These are phyloP conservation scores for Obelidium mucronatum DNA, from an alignment of 192 early-diverging fungal genomes.

Conservation along the genomic window DNA sequence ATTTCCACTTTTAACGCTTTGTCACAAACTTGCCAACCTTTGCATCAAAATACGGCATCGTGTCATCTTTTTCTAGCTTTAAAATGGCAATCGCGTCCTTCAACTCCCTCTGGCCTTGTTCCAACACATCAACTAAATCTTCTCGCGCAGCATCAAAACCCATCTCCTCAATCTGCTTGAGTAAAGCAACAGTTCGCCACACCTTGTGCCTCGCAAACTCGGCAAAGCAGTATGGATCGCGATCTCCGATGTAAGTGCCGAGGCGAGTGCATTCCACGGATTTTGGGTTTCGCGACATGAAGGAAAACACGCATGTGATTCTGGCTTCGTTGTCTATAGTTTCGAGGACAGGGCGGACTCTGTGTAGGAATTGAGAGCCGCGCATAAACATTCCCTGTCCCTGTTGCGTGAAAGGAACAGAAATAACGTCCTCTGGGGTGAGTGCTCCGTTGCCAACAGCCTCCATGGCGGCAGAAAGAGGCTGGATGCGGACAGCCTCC, in stretches of 20 bases:
- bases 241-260: neutral
- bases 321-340: neutral
- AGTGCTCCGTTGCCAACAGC: neutral
- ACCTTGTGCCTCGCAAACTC: conserved; percentile 12
- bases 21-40: neutral
- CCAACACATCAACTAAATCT: neutral
- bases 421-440: neutral
- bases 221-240: neutral
- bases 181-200: neutral
- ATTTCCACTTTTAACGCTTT: neutral
- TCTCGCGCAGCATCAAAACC: neutral
- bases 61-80: neutral
- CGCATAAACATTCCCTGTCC: conserved; percentile 12
- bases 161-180: conserved; percentile 5
- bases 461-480: neutral
- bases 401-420: neutral
- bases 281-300: too few relatives aligned
- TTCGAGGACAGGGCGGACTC: neutral
- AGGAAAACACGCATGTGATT: too few relatives aligned
- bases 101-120: neutral
- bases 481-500: neutral
- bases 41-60: conserved; percentile 12
- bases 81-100: neutral
- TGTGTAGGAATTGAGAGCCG: neutral
- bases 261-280: too few relatives aligned